phyloP scores from a whole-genome alignment of 352 stramenopile genomes.

The Phytophthora agathidicida region DNA sequence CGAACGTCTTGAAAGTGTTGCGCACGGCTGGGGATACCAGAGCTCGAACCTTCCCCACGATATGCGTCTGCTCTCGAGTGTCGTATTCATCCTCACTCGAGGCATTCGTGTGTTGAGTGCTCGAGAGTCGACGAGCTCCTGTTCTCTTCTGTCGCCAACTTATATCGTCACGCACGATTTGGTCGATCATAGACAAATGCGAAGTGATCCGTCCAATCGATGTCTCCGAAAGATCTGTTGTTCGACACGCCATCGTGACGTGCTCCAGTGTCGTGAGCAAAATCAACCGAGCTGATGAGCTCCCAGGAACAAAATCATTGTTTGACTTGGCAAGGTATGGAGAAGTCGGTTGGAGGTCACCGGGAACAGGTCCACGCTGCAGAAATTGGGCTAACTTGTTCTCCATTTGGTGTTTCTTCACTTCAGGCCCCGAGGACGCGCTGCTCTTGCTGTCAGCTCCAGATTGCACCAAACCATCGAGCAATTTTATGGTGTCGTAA shows the following conservation, averaged over 20 bases:
- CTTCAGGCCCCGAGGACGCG: not conserved
- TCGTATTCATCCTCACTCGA: slow-evolving; percentile 4
- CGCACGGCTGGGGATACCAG: slow-evolving; percentile 9
- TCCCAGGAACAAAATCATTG: not conserved
- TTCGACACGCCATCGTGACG: slow-evolving; percentile 46
- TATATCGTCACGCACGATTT: slow-evolving; percentile 60
- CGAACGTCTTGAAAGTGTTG: slow-evolving; percentile 55
- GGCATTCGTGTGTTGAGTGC: slow-evolving; percentile 5
- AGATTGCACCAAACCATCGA: slow-evolving; percentile 35
- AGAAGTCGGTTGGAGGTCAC: not conserved
- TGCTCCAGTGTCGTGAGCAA: slow-evolving; percentile 44
- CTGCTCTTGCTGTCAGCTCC: slow-evolving; percentile 5
- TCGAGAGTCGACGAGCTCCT: slow-evolving; percentile 40
- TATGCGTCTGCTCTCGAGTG: not conserved
- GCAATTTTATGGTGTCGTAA: slow-evolving; percentile 35
- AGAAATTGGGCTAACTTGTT: slow-evolving; percentile 7
- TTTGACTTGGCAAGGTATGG: not conserved
- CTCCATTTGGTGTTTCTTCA: not conserved
- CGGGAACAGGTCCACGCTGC: not conserved
- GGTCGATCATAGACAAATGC: slow-evolving; percentile 54
- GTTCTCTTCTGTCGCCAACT: slow-evolving; percentile 26
- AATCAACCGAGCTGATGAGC: slow-evolving; percentile 24
- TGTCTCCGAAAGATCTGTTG: slow-evolving; percentile 53
- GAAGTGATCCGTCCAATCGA: slow-evolving; percentile 56
- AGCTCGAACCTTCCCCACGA: not conserved